These are phyloP conservation scores for Cenchrus americanus DNA, from an alignment of 176 grass and related monocot genomes.

Conservation along the genomic window DNA sequence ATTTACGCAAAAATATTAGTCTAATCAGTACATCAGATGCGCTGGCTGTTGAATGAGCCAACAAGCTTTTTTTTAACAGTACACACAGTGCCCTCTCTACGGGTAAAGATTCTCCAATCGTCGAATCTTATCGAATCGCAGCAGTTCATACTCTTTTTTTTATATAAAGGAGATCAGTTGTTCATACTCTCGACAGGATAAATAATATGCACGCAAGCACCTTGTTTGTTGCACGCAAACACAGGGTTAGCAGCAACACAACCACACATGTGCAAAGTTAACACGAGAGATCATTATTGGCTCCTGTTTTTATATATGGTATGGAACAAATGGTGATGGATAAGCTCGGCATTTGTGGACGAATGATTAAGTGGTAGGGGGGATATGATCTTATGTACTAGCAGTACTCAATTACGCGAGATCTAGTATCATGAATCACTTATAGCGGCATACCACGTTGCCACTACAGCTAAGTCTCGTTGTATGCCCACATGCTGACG, in stretches of 20 bases:
- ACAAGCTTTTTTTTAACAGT: background rate
- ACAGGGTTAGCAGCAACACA: background rate
- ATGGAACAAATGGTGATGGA: background rate
- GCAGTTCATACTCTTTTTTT: slow-evolving; percentile 14
- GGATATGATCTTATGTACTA: background rate
- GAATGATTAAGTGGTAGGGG: slow-evolving; percentile 7
- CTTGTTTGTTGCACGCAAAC: too few relatives aligned
- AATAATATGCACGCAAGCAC: too few relatives aligned
- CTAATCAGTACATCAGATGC: slow-evolving; percentile 16
- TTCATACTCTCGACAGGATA: slow-evolving; percentile 13
- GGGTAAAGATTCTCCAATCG: background rate
- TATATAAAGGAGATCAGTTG: too few relatives aligned
- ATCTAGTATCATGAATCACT: background rate
- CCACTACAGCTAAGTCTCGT: background rate
- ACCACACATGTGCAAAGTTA: slow-evolving; percentile 46
- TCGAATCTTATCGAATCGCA: background rate
- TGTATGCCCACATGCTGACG: background rate
- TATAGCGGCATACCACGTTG: slow-evolving; percentile 11
- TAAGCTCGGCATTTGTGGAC: slow-evolving; percentile 11
- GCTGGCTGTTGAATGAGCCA: background rate
- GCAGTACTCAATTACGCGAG: too few relatives aligned
- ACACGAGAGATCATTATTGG: background rate
- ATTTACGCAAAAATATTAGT: slow-evolving; percentile 11
- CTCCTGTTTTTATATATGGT: background rate
- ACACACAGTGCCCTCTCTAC: background rate